These are phyloP conservation scores for Boletus eberwhitei DNA, from an alignment of 768 basidiomycete species.

Conservation along the genomic window DNA sequence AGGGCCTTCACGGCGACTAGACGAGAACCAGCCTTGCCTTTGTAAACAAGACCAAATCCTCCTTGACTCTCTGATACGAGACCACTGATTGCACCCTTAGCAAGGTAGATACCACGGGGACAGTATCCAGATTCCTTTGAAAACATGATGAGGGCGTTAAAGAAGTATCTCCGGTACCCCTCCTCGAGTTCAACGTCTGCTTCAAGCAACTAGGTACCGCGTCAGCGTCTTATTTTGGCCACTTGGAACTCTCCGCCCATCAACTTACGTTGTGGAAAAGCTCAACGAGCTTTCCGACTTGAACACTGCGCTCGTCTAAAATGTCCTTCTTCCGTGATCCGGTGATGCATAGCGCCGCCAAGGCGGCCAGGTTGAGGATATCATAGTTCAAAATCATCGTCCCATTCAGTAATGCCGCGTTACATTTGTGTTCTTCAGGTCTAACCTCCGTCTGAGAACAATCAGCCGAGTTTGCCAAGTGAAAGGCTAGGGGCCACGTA, in stretches of 20 bases:
- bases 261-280: conserved; percentile 25
- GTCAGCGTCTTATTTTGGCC: conserved; percentile 1
- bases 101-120: conserved; percentile 16
- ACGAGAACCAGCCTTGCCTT: conserved; percentile 17
- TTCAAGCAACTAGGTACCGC: conserved; percentile 21
- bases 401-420: conserved; percentile 19
- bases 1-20: conserved; percentile 31
- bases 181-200: conserved; percentile 12
- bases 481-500: not conserved
- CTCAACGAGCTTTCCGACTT: conserved; percentile 16
- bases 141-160: conserved; percentile 19
- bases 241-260: not conserved
- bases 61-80: conserved; percentile 8
- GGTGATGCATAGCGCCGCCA: conserved; percentile 12
- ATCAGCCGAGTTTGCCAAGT: conserved; percentile 5
- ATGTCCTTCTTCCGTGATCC: conserved; percentile 3
- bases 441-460: conserved; percentile 5
- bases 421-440: conserved; percentile 22
- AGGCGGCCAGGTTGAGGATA: conserved; percentile 18
- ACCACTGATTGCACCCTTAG: conserved; percentile 3
- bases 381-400: conserved; percentile 16
- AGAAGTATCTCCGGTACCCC: conserved; percentile 13
- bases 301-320: not conserved
- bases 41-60: conserved; percentile 21
- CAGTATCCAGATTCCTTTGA: conserved; percentile 18